These are phyloP conservation scores for Linnemannia hyalina DNA, from an alignment of 192 early-diverging fungal species.

Conservation along the genomic window DNA sequence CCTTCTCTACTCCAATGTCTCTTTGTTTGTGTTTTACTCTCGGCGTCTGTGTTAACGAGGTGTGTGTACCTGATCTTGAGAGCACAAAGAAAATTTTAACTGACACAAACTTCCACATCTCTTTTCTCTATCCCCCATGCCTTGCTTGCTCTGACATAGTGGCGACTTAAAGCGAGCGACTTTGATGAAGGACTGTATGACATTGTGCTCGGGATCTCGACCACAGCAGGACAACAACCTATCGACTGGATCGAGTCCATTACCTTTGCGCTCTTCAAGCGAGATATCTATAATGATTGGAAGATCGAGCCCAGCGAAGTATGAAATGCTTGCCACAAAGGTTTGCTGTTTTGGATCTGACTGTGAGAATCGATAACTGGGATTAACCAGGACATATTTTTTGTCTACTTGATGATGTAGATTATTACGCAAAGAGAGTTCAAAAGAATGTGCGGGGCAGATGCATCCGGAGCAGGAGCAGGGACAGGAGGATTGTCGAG, in stretches of 20 bases:
- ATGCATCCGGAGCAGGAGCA: background rate
- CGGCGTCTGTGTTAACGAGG: background rate
- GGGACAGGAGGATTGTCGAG: background rate
- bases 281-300: background rate
- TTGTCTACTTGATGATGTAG: background rate
- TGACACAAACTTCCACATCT: background rate
- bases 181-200: background rate
- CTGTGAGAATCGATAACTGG: no score
- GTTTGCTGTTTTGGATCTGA: no score
- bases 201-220: conserved; percentile 1
- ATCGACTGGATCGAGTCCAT: conserved; percentile 1
- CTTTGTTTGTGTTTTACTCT: background rate
- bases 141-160: background rate
- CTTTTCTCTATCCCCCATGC: background rate
- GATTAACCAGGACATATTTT: background rate
- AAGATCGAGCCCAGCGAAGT: conserved; percentile 1
- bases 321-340: background rate
- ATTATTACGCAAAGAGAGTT: background rate
- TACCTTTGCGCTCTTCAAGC: background rate
- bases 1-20: background rate
- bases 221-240: background rate
- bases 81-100: background rate
- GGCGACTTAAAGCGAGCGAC: background rate
- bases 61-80: background rate
- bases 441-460: background rate